Evolutionary conservation across 768 basidiomycete species (phyloP).

Genomic region (Fomitopsis pulvina): DNA sequence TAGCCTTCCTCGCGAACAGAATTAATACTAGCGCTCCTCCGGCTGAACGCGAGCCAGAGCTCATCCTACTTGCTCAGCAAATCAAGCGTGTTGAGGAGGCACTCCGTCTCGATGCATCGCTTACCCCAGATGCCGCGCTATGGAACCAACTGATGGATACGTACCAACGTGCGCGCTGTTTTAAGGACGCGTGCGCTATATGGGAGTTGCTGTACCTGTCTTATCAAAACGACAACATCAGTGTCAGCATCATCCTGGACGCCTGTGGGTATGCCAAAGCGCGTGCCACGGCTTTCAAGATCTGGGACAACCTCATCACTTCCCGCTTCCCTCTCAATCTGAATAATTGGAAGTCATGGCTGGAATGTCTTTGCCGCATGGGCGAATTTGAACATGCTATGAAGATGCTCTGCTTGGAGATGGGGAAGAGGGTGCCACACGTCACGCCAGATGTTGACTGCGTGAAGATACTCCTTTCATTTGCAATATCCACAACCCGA

Average conservation of each 20-base stretch:
- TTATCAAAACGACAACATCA: constrained; percentile 51
- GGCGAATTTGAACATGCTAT: constrained; percentile 62
- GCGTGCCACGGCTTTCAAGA: constrained; percentile 42
- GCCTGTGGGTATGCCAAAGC: constrained; percentile 65
- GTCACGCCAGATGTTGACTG: constrained; percentile 44
- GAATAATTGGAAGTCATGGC: constrained; percentile 74
- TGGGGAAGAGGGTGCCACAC: constrained; percentile 34
- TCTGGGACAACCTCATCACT: constrained; percentile 45
- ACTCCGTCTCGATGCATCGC: constrained; percentile 71
- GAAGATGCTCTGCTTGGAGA: constrained; percentile 55
- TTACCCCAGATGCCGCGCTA: constrained; percentile 61
- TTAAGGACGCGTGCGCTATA: constrained; percentile 63
- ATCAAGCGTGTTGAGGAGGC: constrained; percentile 66
- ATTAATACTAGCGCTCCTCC: constrained; percentile 13
- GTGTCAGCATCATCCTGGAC: constrained; percentile 80
- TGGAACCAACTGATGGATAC: constrained; percentile 89
- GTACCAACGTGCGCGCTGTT: constrained; percentile 73
- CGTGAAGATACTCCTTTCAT: constrained; percentile 47
- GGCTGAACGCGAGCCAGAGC: constrained; percentile 17
- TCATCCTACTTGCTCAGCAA: constrained; percentile 34
- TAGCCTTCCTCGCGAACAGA: constrained; percentile 37
- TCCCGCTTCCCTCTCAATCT: constrained; percentile 48
- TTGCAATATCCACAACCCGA: constrained; percentile 38
- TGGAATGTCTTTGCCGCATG: constrained; percentile 82
- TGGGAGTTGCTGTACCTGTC: constrained; percentile 71